These are phyloP conservation scores for Pulveroboletus ravenelii DNA, from an alignment of 768 basidiomycete species.

Conservation along the genomic window DNA sequence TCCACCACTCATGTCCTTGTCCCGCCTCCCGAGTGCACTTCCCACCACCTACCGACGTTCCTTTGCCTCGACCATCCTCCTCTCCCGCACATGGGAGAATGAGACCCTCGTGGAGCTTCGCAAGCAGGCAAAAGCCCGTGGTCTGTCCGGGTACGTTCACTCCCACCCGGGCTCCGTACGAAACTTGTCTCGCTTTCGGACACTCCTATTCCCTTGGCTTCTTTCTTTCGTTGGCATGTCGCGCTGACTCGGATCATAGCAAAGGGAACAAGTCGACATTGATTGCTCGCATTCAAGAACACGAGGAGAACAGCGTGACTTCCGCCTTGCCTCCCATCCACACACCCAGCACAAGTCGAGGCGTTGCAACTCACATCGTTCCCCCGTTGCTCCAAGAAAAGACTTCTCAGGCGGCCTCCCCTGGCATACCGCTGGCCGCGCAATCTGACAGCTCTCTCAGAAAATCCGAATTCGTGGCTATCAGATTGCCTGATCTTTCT, in stretches of 20 bases:
- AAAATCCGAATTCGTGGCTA: constrained; percentile 37
- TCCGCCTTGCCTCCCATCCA: constrained; percentile 4
- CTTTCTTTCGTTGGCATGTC: background rate
- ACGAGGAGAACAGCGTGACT: constrained; percentile 35
- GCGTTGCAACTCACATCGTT: constrained; percentile 21
- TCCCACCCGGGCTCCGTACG: background rate
- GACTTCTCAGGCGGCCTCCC: constrained; percentile 30
- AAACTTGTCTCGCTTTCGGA: background rate
- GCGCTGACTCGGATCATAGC: constrained; percentile 31
- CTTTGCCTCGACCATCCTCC: constrained; percentile 53
- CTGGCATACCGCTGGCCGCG: constrained; percentile 40
- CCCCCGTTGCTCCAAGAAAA: constrained; percentile 19
- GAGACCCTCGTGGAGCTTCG: constrained; percentile 46
- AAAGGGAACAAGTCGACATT: constrained; percentile 57
- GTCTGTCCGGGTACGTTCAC: constrained; percentile 47
- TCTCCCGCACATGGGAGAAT: constrained; percentile 53
- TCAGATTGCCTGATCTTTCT: constrained; percentile 56
- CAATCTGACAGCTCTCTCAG: constrained; percentile 13
- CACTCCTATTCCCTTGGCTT: background rate
- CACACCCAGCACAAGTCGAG: constrained; percentile 20
- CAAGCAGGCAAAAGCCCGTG: constrained; percentile 51
- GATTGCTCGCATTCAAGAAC: constrained; percentile 49
- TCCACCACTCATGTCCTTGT: constrained; percentile 9
- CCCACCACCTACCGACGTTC: constrained; percentile 17
- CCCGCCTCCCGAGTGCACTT: no score